Evolutionary conservation across 2,329 filamentous ascomycete genomes (phyloP).

Genomic region (Sclerotiophoma versabilis): DNA sequence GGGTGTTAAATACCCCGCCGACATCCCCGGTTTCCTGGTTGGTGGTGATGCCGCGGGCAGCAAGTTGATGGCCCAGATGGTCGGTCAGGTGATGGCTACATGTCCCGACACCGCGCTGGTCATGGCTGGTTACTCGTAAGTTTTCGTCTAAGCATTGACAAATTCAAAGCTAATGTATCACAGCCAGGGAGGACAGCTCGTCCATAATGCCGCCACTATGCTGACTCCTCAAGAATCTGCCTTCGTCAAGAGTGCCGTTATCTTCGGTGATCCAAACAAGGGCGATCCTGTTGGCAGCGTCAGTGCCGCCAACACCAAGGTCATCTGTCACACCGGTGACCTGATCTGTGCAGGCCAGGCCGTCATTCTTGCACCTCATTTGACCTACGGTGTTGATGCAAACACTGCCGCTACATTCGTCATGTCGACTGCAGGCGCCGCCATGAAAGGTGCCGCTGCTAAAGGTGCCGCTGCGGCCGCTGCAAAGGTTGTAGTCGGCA

Average conservation of each 20-base stretch:
- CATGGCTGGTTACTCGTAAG: constrained; percentile 58
- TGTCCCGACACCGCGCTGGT: constrained; percentile 58
- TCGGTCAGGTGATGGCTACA: constrained; percentile 48
- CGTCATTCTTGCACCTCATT: constrained; percentile 42
- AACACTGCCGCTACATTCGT: constrained; percentile 43
- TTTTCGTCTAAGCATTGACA: constrained; percentile 5
- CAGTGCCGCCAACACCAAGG: constrained; percentile 38
- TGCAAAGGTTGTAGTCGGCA: constrained; percentile 15
- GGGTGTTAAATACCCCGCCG: constrained; percentile 63
- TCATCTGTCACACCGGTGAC: constrained; percentile 47
- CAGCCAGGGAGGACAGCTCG: constrained; percentile 52
- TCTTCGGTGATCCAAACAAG: constrained; percentile 50
- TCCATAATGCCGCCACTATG: constrained; percentile 55
- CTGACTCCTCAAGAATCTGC: constrained; percentile 30
- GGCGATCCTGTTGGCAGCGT: constrained; percentile 43
- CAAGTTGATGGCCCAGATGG: constrained; percentile 53
- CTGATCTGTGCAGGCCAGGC: constrained; percentile 43
- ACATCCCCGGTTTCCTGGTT: constrained; percentile 53
- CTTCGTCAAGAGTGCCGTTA: constrained; percentile 40
- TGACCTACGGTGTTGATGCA: constrained; percentile 45
- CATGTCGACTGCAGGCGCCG: constrained; percentile 20
- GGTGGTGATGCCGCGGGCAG: constrained; percentile 57
- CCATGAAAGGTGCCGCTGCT: constrained; percentile 10
- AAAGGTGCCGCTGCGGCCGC: constrained; percentile 13
- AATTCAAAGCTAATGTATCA: not conserved